These are phyloP conservation scores for Alnus rubra DNA, from an alignment of 306 rosid species.

Conservation along the genomic window DNA sequence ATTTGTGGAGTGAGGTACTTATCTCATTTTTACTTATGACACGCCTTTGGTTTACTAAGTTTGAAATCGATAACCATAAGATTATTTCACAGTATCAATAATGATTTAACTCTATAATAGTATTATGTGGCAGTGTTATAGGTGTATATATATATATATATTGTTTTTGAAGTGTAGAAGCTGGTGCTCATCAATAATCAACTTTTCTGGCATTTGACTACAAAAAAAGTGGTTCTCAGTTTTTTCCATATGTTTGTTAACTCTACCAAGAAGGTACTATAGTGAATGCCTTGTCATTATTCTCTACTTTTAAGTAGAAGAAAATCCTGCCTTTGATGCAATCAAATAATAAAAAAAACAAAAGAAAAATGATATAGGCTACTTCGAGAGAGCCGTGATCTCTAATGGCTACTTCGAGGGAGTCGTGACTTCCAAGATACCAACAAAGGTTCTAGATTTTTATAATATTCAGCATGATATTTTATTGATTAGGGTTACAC, in stretches of 20 bases:
- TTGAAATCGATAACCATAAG: neutral
- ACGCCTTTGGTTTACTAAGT: neutral
- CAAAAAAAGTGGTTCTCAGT: neutral
- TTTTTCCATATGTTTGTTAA: neutral
- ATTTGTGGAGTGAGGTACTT: conserved; percentile 25
- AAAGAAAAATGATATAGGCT: too few species aligned
- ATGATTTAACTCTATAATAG: neutral
- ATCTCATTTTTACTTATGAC: conserved; percentile 20
- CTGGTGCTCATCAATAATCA: neutral
- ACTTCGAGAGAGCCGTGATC: too few species aligned
- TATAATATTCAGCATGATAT: too few species aligned
- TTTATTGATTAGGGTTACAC: too few species aligned
- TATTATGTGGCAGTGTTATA: neutral
- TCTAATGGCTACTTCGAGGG: too few species aligned
- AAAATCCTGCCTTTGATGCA: neutral
- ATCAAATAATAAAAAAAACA: too few species aligned
- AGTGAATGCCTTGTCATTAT: neutral
- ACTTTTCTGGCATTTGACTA: neutral
- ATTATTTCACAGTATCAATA: neutral
- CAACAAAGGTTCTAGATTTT: too few species aligned
- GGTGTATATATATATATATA: too few species aligned
- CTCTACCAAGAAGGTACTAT: neutral
- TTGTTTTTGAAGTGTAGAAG: neutral
- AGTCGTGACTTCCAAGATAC: too few species aligned
- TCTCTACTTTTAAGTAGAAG: neutral